phyloP scores from a whole-genome alignment of 2,329 filamentous ascomycete species.

The Coniella lustricola region DNA sequence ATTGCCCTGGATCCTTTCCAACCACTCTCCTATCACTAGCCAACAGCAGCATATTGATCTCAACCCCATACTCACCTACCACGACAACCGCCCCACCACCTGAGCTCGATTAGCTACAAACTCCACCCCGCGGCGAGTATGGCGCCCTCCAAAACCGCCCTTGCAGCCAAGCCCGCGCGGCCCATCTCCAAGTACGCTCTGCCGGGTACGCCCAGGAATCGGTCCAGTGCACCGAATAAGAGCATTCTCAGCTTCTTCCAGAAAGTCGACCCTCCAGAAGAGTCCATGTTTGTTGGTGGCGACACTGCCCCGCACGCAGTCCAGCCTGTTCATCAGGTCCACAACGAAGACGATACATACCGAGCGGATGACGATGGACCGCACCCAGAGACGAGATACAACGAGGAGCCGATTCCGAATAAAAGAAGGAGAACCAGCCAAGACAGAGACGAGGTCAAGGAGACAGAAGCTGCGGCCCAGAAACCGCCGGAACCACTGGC shows the following conservation, averaged over 20 bases:
- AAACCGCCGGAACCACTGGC: constrained; percentile 13
- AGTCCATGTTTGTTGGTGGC: constrained; percentile 47
- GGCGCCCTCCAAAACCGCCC: constrained; percentile 11
- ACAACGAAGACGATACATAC: constrained; percentile 19
- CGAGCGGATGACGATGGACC: constrained; percentile 15
- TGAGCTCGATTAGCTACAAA: neutral
- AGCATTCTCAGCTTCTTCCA: constrained; percentile 72
- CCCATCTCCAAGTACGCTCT: constrained; percentile 1
- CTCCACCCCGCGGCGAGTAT: constrained; percentile 1
- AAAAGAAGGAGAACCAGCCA: constrained; percentile 37
- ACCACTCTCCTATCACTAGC: no score
- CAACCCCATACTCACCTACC: no score
- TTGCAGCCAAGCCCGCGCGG: constrained; percentile 1
- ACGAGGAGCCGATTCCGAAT: constrained; percentile 29
- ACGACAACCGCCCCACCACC: neutral
- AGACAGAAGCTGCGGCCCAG: constrained; percentile 7
- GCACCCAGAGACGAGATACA: constrained; percentile 25
- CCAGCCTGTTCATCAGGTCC: constrained; percentile 3
- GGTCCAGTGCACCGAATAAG: constrained; percentile 38
- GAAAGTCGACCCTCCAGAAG: constrained; percentile 54
- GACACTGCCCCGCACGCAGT: constrained; percentile 15
- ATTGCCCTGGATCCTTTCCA: neutral
- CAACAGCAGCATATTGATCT: no score
- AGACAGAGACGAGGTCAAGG: constrained; percentile 11
- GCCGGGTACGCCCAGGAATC: constrained; percentile 29